A percentile compares a stretch with the other conserved stretches of the same genome.
These are phyloP conservation scores for Agastache rugosa DNA, from an alignment of 257 asterid species.

Conservation along the genomic window DNA sequence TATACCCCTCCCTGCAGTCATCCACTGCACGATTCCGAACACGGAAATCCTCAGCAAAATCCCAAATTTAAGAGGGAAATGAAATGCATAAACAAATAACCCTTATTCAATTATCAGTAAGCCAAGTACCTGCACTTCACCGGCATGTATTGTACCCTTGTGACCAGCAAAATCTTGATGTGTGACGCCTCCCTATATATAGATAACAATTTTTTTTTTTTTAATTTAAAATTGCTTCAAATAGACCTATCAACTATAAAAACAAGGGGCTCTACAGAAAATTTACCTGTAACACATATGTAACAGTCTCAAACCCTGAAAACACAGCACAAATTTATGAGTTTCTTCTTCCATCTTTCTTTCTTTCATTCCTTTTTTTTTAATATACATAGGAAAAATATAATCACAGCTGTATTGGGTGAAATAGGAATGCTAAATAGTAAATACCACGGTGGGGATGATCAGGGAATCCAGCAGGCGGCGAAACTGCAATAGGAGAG, in stretches of 20 bases:
- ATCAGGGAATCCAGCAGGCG: constrained; percentile 97
- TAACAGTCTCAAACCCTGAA: constrained; percentile 95
- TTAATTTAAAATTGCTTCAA: background rate
- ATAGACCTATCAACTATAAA: background rate
- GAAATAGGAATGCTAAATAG: constrained; percentile 28
- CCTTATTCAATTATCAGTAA: background rate
- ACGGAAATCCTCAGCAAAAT: background rate
- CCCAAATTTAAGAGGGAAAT: background rate
- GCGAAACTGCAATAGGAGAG: constrained; percentile 61
- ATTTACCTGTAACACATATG: constrained; percentile 76
- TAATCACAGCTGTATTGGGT: background rate
- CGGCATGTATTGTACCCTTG: constrained; percentile 76
- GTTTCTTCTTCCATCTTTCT: background rate
- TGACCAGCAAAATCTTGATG: constrained; percentile 98
- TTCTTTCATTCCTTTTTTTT: background rate
- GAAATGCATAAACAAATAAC: background rate
- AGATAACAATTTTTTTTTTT: constrained; percentile 11
- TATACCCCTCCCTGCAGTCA: constrained; percentile 97
- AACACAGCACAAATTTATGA: background rate
- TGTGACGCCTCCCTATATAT: constrained; percentile 71
- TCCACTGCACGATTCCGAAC: constrained; percentile 67
- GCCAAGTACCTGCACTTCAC: constrained; percentile 84
- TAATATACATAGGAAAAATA: background rate
- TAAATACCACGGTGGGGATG: constrained; percentile 95
- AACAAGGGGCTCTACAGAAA: background rate